phyloP scores from a whole-genome alignment of 202 grass and related monocot species.

The Sporobolus alterniflorus region DNA sequence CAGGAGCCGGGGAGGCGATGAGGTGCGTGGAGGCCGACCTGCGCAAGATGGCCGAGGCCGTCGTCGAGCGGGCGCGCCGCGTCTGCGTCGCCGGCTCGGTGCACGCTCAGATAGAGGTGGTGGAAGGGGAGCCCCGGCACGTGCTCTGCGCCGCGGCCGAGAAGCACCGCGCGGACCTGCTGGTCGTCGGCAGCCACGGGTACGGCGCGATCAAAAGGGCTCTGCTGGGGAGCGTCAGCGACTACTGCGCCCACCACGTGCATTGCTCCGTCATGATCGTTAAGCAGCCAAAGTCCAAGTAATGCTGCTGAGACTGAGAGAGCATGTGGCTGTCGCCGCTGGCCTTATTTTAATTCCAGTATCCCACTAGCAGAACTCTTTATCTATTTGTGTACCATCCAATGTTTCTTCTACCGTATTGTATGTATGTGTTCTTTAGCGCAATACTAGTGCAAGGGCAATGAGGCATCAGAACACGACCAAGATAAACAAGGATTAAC shows the following conservation, averaged over 20 bases:
- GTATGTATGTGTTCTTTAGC: too few relatives aligned
- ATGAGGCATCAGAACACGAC: too few relatives aligned
- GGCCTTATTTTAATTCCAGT: too few relatives aligned
- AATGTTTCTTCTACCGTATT: too few relatives aligned
- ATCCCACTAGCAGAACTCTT: too few relatives aligned
- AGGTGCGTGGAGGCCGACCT: constrained; percentile 58
- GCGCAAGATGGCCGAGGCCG: constrained; percentile 47
- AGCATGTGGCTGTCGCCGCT: too few relatives aligned
- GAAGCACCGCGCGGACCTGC: constrained; percentile 64
- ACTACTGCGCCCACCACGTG: constrained; percentile 71
- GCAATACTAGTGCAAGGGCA: too few relatives aligned
- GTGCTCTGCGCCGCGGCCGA: constrained; percentile 66
- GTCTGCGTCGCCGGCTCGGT: constrained; percentile 56
- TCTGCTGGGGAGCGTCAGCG: constrained; percentile 64
- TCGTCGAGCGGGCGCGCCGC: constrained; percentile 52
- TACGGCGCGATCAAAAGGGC: constrained; percentile 77
- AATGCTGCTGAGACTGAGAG: neutral
- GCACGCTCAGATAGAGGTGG: constrained; percentile 52
- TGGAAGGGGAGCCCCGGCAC: constrained; percentile 61
- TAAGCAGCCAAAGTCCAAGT: constrained; percentile 45
- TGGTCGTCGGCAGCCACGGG: constrained; percentile 76
- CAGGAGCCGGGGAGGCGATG: constrained; percentile 54
- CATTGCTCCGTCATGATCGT: constrained; percentile 67
- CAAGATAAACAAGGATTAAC: neutral
- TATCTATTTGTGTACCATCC: too few relatives aligned